Evolutionary conservation across 2,329 filamentous ascomycete genomes (phyloP), one percentile per base, ranked within the genome.

Genomic region (Penicillium paneum): DNA sequence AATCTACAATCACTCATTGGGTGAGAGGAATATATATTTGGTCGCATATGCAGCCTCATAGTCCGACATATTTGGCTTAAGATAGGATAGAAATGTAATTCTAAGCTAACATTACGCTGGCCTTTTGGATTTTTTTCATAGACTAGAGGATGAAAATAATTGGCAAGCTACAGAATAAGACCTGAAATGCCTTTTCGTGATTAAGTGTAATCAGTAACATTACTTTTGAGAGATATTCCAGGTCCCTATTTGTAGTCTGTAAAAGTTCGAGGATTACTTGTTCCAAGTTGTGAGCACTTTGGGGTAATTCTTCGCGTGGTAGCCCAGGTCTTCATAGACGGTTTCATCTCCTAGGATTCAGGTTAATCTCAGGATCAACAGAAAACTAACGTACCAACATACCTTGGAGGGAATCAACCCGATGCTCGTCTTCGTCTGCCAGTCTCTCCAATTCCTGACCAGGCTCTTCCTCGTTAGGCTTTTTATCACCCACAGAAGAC

Each of bases 371-470:
- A 49, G 42, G 17, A 54, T 32, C 11, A n/a, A 13, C 3, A 24
- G 12, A 21, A 19, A n/a, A 31, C 39, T 31, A 36, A 36, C 40
- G 11, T 21, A 32, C 13, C 49, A 36, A 31, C 60, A 64, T 69
- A 81, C 82, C 83, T 61, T 79, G 72, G 12, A 87, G 72, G 61
- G 83, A 73, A 66, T 81, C 78, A 69, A 91, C 84, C 7, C 89
- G 80, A 54, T 85, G 74, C 57, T 86, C 79, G 62, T 94, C 89
- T 67, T 93, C 89, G 12, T 87, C 80, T 69, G 91, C 89, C 2
- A 95, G 74, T 67, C 86, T 83, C 68, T 91, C 84, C 42, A 96
- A 70, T 63, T 90, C 87, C 59, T 90, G 84, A n/a, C 79, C 75
- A 0, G 88, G 86, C 2, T 85, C 81, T 58, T 85, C 82, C 64